Evolutionary conservation across 805 yeast genomes (phyloP).

Genomic region (Candida golubevii): DNA sequence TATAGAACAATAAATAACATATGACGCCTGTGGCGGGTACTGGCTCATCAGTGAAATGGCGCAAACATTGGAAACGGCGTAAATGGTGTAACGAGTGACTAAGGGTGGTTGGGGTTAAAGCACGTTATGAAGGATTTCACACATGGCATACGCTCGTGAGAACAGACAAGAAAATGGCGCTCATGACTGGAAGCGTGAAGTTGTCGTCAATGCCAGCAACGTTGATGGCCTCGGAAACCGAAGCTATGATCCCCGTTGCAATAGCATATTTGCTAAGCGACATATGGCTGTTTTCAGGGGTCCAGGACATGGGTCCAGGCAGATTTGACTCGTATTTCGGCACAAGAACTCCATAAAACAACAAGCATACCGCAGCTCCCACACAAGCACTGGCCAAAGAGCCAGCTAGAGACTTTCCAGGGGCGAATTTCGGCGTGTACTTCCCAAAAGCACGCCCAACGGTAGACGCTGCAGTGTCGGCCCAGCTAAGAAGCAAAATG

Average conservation of each 20-base stretch:
- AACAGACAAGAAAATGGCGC: conserved; percentile 59
- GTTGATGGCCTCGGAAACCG: conserved; percentile 82
- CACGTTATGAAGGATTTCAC: neutral
- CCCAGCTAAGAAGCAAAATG: conserved; percentile 85
- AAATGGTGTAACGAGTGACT: too few relatives aligned
- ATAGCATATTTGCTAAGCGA: conserved; percentile 50
- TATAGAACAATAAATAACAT: neutral
- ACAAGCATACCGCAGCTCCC: conserved; percentile 63
- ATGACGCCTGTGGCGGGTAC: too few relatives aligned
- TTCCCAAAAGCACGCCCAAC: conserved; percentile 84
- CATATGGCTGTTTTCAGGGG: conserved; percentile 54
- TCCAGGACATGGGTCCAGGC: conserved; percentile 63
- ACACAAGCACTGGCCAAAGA: conserved; percentile 77
- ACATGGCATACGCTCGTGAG: conserved; percentile 29
- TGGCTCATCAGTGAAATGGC: too few relatives aligned
- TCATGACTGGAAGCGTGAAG: conserved; percentile 86
- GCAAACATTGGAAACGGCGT: too few relatives aligned
- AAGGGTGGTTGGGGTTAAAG: too few relatives aligned
- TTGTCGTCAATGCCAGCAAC: conserved; percentile 82
- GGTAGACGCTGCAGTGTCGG: conserved; percentile 95
- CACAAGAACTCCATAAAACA: conserved; percentile 69
- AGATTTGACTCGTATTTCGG: conserved; percentile 55
- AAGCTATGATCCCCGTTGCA: conserved; percentile 74
- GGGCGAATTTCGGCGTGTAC: conserved; percentile 71
- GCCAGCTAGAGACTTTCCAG: conserved; percentile 85